These are phyloP conservation scores for Leishmania amazonensis DNA, from an alignment of 208 protist species.

Conservation along the genomic window DNA sequence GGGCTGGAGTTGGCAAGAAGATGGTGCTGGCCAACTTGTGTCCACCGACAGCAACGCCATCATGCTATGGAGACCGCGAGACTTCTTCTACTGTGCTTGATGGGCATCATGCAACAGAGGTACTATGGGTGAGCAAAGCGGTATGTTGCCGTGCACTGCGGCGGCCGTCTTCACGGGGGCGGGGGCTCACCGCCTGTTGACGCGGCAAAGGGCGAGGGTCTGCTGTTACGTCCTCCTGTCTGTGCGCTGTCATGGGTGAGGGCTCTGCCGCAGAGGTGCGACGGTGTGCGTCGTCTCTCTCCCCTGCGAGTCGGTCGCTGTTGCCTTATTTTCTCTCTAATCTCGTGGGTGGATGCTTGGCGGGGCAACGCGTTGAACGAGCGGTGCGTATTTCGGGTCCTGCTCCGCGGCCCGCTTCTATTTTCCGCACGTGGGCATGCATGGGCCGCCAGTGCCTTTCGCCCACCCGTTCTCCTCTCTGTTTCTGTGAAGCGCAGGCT, in stretches of 20 bases:
- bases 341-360: not conserved
- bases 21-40: conserved; percentile 74
- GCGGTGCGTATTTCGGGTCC: not conserved
- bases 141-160: not conserved
- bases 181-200: not conserved
- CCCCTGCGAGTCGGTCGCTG: not conserved
- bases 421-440: not conserved
- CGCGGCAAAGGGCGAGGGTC: not conserved
- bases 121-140: not conserved
- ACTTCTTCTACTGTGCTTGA: conserved; percentile 69
- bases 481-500: not conserved
- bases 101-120: not conserved
- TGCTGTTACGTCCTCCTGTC: not conserved
- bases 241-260: not conserved
- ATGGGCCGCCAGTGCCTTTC: not conserved
- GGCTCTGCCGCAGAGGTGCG: not conserved
- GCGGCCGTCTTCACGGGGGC: not conserved
- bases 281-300: not conserved
- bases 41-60: conserved; percentile 83
- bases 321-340: not conserved
- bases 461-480: not conserved
- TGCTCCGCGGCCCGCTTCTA: not conserved
- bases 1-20: conserved; percentile 89
- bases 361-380: not conserved
- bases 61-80: conserved; percentile 87